phyloP scores from a whole-genome alignment of 768 basidiomycete species.

The Leccinum truebloodii region DNA sequence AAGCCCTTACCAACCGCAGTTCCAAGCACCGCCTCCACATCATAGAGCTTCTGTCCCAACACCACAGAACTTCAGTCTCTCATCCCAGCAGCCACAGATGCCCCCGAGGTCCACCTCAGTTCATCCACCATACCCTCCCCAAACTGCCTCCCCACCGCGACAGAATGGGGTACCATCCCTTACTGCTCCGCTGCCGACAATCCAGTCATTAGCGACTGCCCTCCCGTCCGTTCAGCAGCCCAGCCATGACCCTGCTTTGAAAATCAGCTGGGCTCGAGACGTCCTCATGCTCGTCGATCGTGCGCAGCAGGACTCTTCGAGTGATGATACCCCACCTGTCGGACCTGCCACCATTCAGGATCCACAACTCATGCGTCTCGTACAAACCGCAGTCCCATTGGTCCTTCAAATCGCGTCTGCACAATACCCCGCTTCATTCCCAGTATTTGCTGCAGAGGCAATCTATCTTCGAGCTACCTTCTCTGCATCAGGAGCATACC shows the following conservation, averaged over 20 bases:
- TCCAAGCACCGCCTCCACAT: slow-evolving; percentile 23
- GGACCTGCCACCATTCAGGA: slow-evolving; percentile 61
- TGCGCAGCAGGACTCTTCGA: slow-evolving; percentile 35
- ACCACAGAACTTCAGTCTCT: slow-evolving; percentile 26
- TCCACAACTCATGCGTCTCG: slow-evolving; percentile 57
- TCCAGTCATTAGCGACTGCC: slow-evolving; percentile 56
- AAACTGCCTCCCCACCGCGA: slow-evolving; percentile 26
- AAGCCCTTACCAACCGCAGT: slow-evolving; percentile 23
- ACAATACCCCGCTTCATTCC: slow-evolving; percentile 36
- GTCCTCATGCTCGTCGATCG: slow-evolving; percentile 80
- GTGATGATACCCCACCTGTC: slow-evolving; percentile 40
- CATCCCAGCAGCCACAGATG: slow-evolving; percentile 26
- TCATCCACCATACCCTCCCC: slow-evolving; percentile 22
- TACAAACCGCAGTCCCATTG: slow-evolving; percentile 62
- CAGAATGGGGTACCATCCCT: slow-evolving; percentile 45
- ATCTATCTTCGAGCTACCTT: slow-evolving; percentile 75
- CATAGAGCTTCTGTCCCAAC: slow-evolving; percentile 23
- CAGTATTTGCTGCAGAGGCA: slow-evolving; percentile 63
- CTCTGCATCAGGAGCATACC: slow-evolving; percentile 70
- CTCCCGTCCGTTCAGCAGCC: slow-evolving; percentile 54
- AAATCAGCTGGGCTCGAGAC: slow-evolving; percentile 80
- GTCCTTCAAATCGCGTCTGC: slow-evolving; percentile 57
- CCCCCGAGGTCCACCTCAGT: slow-evolving; percentile 19
- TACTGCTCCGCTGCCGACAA: slow-evolving; percentile 68
- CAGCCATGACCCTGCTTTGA: slow-evolving; percentile 55